Evolutionary conservation across 1,284 basidiomycete species (phyloP).

Genomic region (Marasmius sp.): DNA sequence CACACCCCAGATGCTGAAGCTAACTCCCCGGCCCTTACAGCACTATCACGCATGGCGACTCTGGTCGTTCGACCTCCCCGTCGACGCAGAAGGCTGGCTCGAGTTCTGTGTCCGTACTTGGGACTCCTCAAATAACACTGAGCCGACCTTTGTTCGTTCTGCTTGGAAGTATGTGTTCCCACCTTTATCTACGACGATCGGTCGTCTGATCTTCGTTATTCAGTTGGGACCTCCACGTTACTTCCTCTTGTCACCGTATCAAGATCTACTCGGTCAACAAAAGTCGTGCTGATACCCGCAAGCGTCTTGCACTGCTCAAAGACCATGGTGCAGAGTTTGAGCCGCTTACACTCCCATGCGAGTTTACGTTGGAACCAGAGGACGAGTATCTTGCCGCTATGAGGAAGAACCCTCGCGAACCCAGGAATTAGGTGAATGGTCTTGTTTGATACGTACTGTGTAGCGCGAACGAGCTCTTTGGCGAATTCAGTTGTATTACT

Average conservation of each 20-base stretch:
- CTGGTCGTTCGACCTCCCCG: constrained; percentile 51
- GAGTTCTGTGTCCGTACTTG: constrained; percentile 59
- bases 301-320: constrained; percentile 40
- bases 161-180: constrained; percentile 49
- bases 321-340: constrained; percentile 38
- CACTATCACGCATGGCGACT: constrained; percentile 57
- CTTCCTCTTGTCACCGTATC: constrained; percentile 51
- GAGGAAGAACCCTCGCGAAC: constrained; percentile 32
- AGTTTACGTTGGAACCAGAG: constrained; percentile 37
- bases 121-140: constrained; percentile 60
- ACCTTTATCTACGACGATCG: background rate
- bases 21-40: constrained; percentile 21
- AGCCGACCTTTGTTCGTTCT: constrained; percentile 55
- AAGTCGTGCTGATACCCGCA: constrained; percentile 39
- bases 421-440: background rate
- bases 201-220: background rate
- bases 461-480: no score
- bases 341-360: constrained; percentile 40
- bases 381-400: constrained; percentile 37
- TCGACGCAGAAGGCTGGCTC: constrained; percentile 58
- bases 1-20: background rate
- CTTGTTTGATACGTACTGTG: no score
- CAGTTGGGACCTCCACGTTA: constrained; percentile 59
- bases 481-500: no score
- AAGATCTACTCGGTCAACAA: constrained; percentile 55